Conservation (phyloP, 2,329 filamentous ascomycete genomes). For the Colletotrichum sp. region DNA sequence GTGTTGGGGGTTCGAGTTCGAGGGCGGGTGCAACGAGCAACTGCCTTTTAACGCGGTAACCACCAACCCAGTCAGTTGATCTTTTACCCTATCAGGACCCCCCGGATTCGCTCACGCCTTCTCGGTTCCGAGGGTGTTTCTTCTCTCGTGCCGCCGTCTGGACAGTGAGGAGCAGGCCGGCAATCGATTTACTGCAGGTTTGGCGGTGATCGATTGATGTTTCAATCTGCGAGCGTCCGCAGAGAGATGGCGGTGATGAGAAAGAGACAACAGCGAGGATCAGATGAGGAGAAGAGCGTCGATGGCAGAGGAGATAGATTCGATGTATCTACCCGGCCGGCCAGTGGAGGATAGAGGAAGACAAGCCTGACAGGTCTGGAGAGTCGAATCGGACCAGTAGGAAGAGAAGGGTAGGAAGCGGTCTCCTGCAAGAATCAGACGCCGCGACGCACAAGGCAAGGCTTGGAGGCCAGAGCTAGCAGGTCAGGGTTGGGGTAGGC, state of each 20-base stretch:
- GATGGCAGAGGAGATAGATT: background rate
- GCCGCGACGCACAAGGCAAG: constrained; percentile 21
- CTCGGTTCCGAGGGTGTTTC: background rate
- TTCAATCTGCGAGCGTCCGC: background rate
- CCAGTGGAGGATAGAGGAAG: constrained; percentile 8
- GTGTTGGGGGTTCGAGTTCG: background rate
- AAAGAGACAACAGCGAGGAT: background rate
- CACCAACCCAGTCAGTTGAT: constrained; percentile 7
- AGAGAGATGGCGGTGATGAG: background rate
- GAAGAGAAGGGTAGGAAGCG: constrained; percentile 3
- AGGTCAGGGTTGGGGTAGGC: constrained; percentile 14
- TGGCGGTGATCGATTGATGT: background rate
- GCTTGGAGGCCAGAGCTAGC: constrained; percentile 10
- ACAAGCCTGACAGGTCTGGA: background rate
- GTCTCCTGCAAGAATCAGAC: constrained; percentile 23
- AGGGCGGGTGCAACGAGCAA: constrained; percentile 14
- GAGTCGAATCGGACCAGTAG: constrained; percentile 18
- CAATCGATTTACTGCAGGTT: background rate
- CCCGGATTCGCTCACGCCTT: background rate
- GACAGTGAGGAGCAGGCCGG: background rate
- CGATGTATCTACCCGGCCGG: background rate
- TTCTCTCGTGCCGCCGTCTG: background rate
- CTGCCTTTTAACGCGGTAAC: background rate
- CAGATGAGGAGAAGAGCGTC: background rate
- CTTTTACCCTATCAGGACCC: background rate